These are phyloP conservation scores for Aspergillus pseudoglaucus DNA, from an alignment of 2,329 filamentous ascomycete genomes.

Conservation along the genomic window DNA sequence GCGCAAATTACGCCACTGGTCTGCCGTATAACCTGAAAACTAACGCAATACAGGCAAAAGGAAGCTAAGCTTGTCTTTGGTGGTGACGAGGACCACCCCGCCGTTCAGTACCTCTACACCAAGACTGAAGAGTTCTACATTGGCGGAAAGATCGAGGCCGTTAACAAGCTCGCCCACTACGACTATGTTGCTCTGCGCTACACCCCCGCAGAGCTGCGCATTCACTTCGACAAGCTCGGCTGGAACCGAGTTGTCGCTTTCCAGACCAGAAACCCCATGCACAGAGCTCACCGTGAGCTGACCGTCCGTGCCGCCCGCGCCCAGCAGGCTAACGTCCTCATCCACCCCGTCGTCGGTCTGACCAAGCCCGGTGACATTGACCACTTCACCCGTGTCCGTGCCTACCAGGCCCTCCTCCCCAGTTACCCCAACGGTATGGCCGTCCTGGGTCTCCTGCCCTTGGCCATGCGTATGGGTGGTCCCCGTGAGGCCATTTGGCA, in stretches of 20 bases:
- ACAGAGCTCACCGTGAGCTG: constrained; percentile 94
- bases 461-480: constrained; percentile 99
- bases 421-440: constrained; percentile 99
- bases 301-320: constrained; percentile 93
- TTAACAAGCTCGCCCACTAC: constrained; percentile 95
- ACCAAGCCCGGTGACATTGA: constrained; percentile 99
- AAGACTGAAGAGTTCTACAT: constrained; percentile 83
- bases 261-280: constrained; percentile 99
- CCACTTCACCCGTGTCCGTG: constrained; percentile 97
- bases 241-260: constrained; percentile 97
- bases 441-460: constrained; percentile 83
- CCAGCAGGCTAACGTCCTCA: constrained; percentile 96
- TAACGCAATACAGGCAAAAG: constrained; percentile 55
- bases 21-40: constrained; percentile 1
- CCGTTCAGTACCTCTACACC: constrained; percentile 80
- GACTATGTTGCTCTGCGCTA: constrained; percentile 96
- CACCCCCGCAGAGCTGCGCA: constrained; percentile 86
- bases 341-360: constrained; percentile 95
- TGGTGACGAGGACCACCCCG: constrained; percentile 83
- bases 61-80: constrained; percentile 95
- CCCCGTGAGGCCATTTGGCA: constrained; percentile 99
- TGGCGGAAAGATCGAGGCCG: constrained; percentile 90
- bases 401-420: constrained; percentile 94
- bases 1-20: too few species aligned
- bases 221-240: constrained; percentile 97